Conservation (phyloP, 129 eudicot species). For the Erigeron canadensis region DNA sequence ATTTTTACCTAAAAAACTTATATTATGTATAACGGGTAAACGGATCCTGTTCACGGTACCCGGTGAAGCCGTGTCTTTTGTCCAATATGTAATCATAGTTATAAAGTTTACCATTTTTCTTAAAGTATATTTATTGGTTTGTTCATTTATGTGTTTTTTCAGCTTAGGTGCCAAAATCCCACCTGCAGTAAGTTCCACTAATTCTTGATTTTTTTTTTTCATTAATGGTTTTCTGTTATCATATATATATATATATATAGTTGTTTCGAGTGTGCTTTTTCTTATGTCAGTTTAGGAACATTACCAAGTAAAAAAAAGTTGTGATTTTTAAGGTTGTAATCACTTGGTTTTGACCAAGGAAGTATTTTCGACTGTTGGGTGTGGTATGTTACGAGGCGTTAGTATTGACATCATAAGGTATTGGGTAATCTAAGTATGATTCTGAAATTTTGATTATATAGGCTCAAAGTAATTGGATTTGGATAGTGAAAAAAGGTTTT, state of each 20-base stretch:
- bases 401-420: neutral
- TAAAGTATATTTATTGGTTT: neutral
- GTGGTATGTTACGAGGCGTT: neutral
- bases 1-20: neutral
- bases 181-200: slow-evolving; percentile 37
- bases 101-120: neutral
- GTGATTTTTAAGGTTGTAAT: no score
- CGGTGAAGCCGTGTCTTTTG: no score
- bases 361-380: neutral
- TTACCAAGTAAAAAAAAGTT: no score
- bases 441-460: neutral
- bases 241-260: no score
- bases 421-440: neutral
- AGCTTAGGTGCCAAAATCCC: slow-evolving; percentile 69
- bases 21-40: neutral
- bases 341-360: neutral
- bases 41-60: no score
- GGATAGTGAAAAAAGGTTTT: neutral
- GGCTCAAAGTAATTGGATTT: neutral
- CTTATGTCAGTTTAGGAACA: no score
- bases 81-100: neutral
- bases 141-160: slow-evolving; percentile 25
- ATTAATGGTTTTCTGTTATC: neutral
- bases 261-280: no score
- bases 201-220: neutral